Evolutionary conservation across 2,329 filamentous ascomycete species (phyloP).

Genomic region (Penicillium hesseltinei): DNA sequence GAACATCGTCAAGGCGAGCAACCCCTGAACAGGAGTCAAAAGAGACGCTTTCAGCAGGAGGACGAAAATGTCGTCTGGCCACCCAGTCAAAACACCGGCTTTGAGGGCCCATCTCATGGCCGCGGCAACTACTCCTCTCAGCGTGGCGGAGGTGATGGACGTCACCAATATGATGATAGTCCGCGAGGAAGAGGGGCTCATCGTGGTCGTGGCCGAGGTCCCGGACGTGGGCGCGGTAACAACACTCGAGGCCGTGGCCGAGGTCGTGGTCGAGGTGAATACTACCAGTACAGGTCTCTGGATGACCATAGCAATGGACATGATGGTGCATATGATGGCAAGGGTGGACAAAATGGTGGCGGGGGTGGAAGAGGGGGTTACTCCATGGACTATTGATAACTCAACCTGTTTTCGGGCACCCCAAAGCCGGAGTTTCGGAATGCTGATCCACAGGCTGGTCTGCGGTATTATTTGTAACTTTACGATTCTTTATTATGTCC

Average conservation of each 20-base stretch:
- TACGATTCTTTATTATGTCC: not conserved
- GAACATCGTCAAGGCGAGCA: conserved; percentile 60
- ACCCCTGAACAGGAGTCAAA: conserved; percentile 57
- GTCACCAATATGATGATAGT: conserved; percentile 46
- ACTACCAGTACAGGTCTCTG: conserved; percentile 62
- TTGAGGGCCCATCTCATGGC: conserved; percentile 24
- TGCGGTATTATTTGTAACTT: not conserved
- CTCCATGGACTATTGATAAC: conserved; percentile 42
- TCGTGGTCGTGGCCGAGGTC: conserved; percentile 39
- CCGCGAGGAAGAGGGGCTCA: conserved; percentile 34
- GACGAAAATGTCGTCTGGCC: conserved; percentile 50
- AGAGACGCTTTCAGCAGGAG: conserved; percentile 58
- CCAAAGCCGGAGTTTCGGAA: not conserved
- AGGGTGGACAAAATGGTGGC: conserved; percentile 23
- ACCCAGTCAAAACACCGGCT: conserved; percentile 22
- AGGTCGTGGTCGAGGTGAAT: conserved; percentile 51
- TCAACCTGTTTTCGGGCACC: not conserved
- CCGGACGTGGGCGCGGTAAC: conserved; percentile 40
- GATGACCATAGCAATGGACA: conserved; percentile 54
- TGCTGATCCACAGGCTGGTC: not conserved
- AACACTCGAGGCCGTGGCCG: conserved; percentile 44
- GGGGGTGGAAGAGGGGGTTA: conserved; percentile 23
- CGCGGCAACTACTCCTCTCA: conserved; percentile 28
- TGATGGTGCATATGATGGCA: conserved; percentile 34
- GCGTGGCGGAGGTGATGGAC: conserved; percentile 30